phyloP scores from a whole-genome alignment of 331 rosid species.

The Rosa hybrid region DNA sequence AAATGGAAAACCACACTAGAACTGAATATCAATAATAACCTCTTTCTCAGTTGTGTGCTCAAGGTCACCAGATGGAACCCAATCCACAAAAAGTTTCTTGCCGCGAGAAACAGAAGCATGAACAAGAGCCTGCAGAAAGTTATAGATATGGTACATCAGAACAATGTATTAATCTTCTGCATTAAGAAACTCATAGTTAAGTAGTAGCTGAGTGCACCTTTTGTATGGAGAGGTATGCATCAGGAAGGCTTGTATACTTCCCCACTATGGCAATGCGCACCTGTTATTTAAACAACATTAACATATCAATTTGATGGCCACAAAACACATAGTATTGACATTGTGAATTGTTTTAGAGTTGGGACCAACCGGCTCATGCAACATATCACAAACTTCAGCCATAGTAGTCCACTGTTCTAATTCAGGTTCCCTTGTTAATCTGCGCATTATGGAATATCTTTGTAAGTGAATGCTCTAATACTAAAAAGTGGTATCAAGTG shows the following conservation, averaged over 20 bases:
- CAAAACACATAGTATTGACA: not conserved
- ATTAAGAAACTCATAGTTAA: not conserved
- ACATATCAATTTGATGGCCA: conserved; percentile 22
- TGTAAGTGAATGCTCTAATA: not conserved
- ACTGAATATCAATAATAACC: conserved; percentile 44
- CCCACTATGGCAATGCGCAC: conserved; percentile 97
- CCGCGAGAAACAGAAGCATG: conserved; percentile 71
- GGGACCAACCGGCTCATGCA: conserved; percentile 65
- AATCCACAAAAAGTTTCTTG: conserved; percentile 81
- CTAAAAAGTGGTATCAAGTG: not conserved
- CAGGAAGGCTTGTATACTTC: conserved; percentile 85
- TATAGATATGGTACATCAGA: conserved; percentile 8
- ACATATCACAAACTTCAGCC: conserved; percentile 56
- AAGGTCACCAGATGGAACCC: conserved; percentile 80
- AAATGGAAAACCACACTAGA: not conserved
- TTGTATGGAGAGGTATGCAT: conserved; percentile 89
- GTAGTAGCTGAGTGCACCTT: conserved; percentile 50
- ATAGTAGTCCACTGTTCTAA: conserved; percentile 82
- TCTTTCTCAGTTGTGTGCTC: conserved; percentile 67
- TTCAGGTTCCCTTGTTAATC: conserved; percentile 61
- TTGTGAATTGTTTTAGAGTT: conserved; percentile 12
- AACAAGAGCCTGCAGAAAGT: conserved; percentile 68
- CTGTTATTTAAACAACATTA: conserved; percentile 40
- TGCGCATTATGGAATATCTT: conserved; percentile 40
- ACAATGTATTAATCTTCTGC: not conserved